These are phyloP conservation scores for Phyllosticta paracitricarpa DNA, from an alignment of 2,329 filamentous ascomycete genomes.

Conservation along the genomic window DNA sequence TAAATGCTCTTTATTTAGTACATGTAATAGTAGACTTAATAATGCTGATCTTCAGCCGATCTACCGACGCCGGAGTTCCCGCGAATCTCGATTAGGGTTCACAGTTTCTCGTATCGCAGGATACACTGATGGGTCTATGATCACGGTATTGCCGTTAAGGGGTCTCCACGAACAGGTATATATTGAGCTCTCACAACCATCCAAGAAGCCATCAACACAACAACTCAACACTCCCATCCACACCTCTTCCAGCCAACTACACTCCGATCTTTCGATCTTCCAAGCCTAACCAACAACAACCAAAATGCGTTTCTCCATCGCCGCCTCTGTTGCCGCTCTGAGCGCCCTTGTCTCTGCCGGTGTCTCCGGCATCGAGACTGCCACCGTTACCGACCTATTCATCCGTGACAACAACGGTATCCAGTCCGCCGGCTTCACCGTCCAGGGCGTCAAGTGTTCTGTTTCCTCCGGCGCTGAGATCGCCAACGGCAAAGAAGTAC, in stretches of 20 bases:
- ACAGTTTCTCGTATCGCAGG: neutral
- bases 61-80: no score
- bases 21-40: no score
- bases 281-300: constrained; percentile 23
- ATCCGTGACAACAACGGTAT: constrained; percentile 10
- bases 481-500: neutral
- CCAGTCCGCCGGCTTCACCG: constrained; percentile 1
- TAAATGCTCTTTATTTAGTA: no score
- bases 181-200: neutral
- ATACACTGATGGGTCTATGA: neutral
- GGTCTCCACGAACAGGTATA: neutral
- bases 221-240: neutral
- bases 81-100: neutral
- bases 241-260: neutral
- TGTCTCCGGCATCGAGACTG: neutral
- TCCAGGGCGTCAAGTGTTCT: neutral
- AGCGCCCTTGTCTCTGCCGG: constrained; percentile 2
- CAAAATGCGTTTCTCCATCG: constrained; percentile 30
- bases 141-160: neutral
- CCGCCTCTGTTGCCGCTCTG: constrained; percentile 16
- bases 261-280: neutral
- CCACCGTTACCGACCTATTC: constrained; percentile 1
- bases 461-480: neutral
- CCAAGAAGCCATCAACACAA: neutral
- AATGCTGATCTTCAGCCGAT: no score